These are phyloP conservation scores for Globisporangium recalcitrans DNA, from an alignment of 352 stramenopile species.

Conservation along the genomic window DNA sequence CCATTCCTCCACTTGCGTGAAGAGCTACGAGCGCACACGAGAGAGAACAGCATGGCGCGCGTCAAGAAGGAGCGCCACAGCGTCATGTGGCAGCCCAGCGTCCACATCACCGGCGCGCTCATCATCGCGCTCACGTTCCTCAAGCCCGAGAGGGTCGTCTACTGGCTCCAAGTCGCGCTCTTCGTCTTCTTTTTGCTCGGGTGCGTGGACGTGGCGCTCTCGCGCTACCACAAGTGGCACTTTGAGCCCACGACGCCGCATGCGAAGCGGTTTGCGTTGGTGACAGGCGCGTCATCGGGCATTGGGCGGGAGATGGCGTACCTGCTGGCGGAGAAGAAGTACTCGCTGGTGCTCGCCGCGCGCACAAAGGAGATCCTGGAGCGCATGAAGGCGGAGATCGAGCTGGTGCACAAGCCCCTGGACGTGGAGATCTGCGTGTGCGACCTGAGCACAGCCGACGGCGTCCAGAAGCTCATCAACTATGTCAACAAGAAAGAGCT, in stretches of 20 bases:
- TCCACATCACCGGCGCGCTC: constrained; percentile 42
- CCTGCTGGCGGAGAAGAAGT: constrained; percentile 72
- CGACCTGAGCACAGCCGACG: constrained; percentile 45
- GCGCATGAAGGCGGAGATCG: constrained; percentile 68
- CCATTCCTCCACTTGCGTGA: background rate
- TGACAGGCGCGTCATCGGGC: constrained; percentile 71
- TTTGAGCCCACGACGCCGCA: constrained; percentile 47
- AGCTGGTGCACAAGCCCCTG: constrained; percentile 59
- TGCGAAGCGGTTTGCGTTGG: constrained; percentile 51
- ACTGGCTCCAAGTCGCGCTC: constrained; percentile 35
- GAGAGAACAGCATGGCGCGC: constrained; percentile 1
- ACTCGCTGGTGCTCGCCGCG: constrained; percentile 67
- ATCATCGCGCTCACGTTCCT: constrained; percentile 45
- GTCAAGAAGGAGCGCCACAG: constrained; percentile 24
- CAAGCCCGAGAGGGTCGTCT: constrained; percentile 30
- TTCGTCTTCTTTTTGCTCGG: constrained; percentile 50
- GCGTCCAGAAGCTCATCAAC: constrained; percentile 51
- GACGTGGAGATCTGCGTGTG: constrained; percentile 54
- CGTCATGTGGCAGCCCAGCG: constrained; percentile 33
- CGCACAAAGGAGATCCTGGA: constrained; percentile 55
- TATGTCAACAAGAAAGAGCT: constrained; percentile 54
- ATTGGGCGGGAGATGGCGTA: constrained; percentile 79
- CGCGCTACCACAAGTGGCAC: constrained; percentile 60
- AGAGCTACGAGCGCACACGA: background rate
- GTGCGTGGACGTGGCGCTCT: constrained; percentile 53